These are phyloP conservation scores for Penicillium janthinellum DNA, from an alignment of 2,329 filamentous ascomycete genomes.

Conservation along the genomic window DNA sequence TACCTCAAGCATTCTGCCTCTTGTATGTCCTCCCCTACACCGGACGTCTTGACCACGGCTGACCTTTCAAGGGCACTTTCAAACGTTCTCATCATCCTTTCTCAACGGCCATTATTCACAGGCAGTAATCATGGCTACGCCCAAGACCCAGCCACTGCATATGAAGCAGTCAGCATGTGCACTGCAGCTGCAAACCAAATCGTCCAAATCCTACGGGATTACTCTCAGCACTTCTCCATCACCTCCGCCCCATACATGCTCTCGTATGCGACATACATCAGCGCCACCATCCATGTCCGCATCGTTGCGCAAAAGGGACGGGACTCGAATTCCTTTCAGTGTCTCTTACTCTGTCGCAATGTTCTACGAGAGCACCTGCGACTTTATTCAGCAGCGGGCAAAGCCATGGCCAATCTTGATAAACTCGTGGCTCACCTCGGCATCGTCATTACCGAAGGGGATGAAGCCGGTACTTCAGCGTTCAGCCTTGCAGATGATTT, in stretches of 20 bases:
- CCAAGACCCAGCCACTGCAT: conserved; percentile 24
- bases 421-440: conserved; percentile 23
- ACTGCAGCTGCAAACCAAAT: conserved; percentile 40
- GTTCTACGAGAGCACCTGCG: conserved; percentile 23
- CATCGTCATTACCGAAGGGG: conserved; percentile 10
- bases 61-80: conserved; percentile 34
- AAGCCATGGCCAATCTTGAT: conserved; percentile 27
- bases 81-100: conserved; percentile 46
- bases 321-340: conserved; percentile 31
- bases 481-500: not conserved
- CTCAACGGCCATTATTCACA: conserved; percentile 47
- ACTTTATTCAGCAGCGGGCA: conserved; percentile 27
- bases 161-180: conserved; percentile 35
- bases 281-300: conserved; percentile 56
- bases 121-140: conserved; percentile 14
- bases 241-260: conserved; percentile 50
- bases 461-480: not conserved
- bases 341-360: conserved; percentile 23
- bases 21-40: conserved; percentile 9
- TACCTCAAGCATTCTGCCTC: conserved; percentile 27
- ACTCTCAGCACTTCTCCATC: conserved; percentile 45
- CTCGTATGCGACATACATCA: conserved; percentile 59
- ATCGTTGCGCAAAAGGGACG: conserved; percentile 43
- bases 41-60: not conserved
- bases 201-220: conserved; percentile 39